Evolutionary conservation across 1,284 basidiomycete species (phyloP).

Genomic region (Ceratobasidium sp.): DNA sequence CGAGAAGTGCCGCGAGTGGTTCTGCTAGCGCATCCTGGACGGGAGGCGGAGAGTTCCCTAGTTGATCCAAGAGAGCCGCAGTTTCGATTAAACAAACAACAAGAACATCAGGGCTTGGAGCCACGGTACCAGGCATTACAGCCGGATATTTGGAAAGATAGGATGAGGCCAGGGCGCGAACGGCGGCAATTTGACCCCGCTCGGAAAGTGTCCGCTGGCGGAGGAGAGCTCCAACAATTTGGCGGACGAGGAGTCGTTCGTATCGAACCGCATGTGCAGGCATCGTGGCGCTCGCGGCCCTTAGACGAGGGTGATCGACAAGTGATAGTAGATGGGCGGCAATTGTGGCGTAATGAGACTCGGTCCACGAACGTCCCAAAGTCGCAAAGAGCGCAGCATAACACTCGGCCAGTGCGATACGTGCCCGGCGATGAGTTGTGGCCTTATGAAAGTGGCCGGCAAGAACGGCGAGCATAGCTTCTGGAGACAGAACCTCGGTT

Average conservation of each 20-base stretch:
- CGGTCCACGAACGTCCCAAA: constrained; percentile 85
- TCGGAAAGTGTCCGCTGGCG: constrained; percentile 92
- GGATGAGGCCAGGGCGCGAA: constrained; percentile 83
- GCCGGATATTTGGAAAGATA: constrained; percentile 95
- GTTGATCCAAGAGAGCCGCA: constrained; percentile 85
- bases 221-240: constrained; percentile 81
- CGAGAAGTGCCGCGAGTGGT: constrained; percentile 85
- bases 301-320: constrained; percentile 62
- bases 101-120: constrained; percentile 79
- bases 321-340: constrained; percentile 78
- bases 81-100: constrained; percentile 86
- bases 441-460: constrained; percentile 85
- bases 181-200: constrained; percentile 91
- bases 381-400: constrained; percentile 84
- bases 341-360: constrained; percentile 85
- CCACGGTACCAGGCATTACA: constrained; percentile 86
- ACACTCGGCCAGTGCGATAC: constrained; percentile 90
- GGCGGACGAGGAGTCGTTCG: constrained; percentile 81
- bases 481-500: constrained; percentile 75
- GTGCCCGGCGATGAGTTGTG: constrained; percentile 74
- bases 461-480: constrained; percentile 86
- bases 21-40: constrained; percentile 92
- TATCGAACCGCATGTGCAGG: constrained; percentile 72
- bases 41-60: constrained; percentile 91
- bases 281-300: constrained; percentile 55